Evolutionary conservation across 208 protist species (phyloP).

Genomic region (Leishmania braziliensis): DNA sequence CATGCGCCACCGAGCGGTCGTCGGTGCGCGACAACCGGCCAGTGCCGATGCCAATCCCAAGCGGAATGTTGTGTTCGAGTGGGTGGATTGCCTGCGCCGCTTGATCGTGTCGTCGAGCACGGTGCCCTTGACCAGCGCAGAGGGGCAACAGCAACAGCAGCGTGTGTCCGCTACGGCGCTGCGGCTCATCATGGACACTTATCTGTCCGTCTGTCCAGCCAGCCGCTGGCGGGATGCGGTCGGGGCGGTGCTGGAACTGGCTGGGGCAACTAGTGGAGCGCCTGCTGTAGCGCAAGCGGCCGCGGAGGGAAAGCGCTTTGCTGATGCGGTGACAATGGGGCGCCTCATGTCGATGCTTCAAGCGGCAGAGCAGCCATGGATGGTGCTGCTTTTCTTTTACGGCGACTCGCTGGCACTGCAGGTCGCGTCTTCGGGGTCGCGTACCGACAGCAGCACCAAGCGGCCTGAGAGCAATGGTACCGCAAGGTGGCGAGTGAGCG

Average conservation of each 20-base stretch:
- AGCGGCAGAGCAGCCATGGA: slow-evolving; percentile 22
- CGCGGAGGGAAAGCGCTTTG: background rate
- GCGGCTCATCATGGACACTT: slow-evolving; percentile 34
- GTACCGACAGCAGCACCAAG: background rate
- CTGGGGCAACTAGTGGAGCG: background rate
- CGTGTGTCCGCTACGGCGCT: slow-evolving; percentile 10
- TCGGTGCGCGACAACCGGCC: background rate
- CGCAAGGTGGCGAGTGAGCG: slow-evolving; percentile 4
- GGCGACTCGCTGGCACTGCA: slow-evolving; percentile 19
- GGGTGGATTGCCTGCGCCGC: slow-evolving; percentile 25
- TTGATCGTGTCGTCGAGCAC: background rate
- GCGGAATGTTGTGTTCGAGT: slow-evolving; percentile 17
- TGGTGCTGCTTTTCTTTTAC: slow-evolving; percentile 34
- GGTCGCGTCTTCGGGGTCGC: background rate
- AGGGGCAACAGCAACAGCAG: background rate
- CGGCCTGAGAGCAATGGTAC: background rate
- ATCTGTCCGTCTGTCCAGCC: slow-evolving; percentile 33
- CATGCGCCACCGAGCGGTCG: slow-evolving; percentile 14
- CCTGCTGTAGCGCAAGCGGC: background rate
- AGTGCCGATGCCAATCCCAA: background rate
- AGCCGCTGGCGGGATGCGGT: slow-evolving; percentile 39
- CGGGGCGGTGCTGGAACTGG: slow-evolving; percentile 1
- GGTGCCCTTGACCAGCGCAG: background rate
- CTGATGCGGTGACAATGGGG: slow-evolving; percentile 15
- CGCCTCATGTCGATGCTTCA: slow-evolving; percentile 28